Evolutionary conservation across 208 protist genomes (phyloP), one percentile per base, ranked within the genome.

Genomic region (Trypanosoma conorhini): DNA sequence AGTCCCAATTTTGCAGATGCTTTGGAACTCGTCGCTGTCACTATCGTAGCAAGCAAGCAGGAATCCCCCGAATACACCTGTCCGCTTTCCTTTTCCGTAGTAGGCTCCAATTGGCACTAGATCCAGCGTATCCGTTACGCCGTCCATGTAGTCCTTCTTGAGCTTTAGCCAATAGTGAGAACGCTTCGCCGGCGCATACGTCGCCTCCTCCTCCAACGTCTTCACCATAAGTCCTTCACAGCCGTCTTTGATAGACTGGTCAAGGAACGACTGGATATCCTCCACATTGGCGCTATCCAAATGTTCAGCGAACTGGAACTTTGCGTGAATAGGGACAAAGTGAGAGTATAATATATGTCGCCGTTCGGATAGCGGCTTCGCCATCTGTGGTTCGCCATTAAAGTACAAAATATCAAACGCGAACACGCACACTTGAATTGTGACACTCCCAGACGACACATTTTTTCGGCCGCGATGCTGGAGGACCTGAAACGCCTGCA

Each of bases 201-300:
- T 82, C 0, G 97, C 88, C 28, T 98, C 89, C 56, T 97, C 85
- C 26, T 89, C 70, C 19, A 99, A 88, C 26, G 94, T 97, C 82
- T 99, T 99, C 31, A 99, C 87, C 97, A 99, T 99, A 4, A 99
- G 88, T 3, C 99, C 99, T 79, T 99, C 95, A 67, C 91, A 95
- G 44, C 81, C 85, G 69, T 87, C 88, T 12, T 79, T 79, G 55
- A 98, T 94, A n/a, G 97, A 89, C 50, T 98, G 78, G 28, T 99
- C 87, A 1, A 99, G 81, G 61, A 99, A 99, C 21, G 77, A 79
- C 60, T 97, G 76, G 52, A 99, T 98, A 26, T 99, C 95, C 35
- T 98, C 94, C 13, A 90, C 85, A 63, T 97, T 89, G 59, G 89
- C 82, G 31, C 82, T 87, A 74, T 98, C 87, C n/a, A 94, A 48